Percentiles rank a stretch among this genome's conserved stretches.
Conservation (phyloP, 2,329 filamentous ascomycete genomes). For the Trichoderma brevicompactum region DNA sequence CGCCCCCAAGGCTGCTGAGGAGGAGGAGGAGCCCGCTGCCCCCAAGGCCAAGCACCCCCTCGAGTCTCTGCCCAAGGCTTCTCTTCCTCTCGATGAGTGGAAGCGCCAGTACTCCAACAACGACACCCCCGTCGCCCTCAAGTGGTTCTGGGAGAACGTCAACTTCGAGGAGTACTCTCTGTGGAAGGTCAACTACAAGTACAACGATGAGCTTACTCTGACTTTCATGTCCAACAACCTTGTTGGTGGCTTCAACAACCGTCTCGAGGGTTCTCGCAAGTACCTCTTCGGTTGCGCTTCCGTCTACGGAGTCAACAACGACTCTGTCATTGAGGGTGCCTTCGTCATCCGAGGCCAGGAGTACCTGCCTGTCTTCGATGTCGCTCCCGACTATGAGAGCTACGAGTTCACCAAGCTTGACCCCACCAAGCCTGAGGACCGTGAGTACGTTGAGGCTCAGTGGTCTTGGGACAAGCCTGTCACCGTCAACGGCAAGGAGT, state of each 20-base stretch:
- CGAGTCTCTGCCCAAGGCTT: slow-evolving; percentile 78
- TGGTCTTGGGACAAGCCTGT: slow-evolving; percentile 93
- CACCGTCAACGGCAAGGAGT: slow-evolving; percentile 81
- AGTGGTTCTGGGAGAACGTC: slow-evolving; percentile 98
- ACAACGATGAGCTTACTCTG: slow-evolving; percentile 96
- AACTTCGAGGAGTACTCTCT: slow-evolving; percentile 95
- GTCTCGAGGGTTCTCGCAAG: slow-evolving; percentile 97
- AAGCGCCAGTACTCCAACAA: slow-evolving; percentile 99
- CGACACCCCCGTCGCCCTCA: slow-evolving; percentile 81
- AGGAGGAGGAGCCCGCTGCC: slow-evolving; percentile 47
- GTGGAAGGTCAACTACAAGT: slow-evolving; percentile 97
- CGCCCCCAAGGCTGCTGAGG: slow-evolving; percentile 40
- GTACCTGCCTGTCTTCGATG: slow-evolving; percentile 83
- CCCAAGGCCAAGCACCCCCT: slow-evolving; percentile 98
- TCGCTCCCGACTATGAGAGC: slow-evolving; percentile 96
- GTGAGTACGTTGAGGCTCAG: slow-evolving; percentile 79
- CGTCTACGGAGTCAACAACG: slow-evolving; percentile 87
- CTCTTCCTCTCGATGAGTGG: slow-evolving; percentile 90
- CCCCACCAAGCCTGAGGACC: slow-evolving; percentile 81
- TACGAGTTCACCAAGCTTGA: slow-evolving; percentile 98
- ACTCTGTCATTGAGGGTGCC: slow-evolving; percentile 89
- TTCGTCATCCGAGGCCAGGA: slow-evolving; percentile 96
- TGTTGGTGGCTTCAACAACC: slow-evolving; percentile 96
- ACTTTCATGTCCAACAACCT: slow-evolving; percentile 99
- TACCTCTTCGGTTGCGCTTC: slow-evolving; percentile 91